Evolutionary conservation across 2,329 filamentous ascomycete genomes (phyloP), one percentile per base, ranked within the genome.

Genomic region (Tolypocladium tundrense): DNA sequence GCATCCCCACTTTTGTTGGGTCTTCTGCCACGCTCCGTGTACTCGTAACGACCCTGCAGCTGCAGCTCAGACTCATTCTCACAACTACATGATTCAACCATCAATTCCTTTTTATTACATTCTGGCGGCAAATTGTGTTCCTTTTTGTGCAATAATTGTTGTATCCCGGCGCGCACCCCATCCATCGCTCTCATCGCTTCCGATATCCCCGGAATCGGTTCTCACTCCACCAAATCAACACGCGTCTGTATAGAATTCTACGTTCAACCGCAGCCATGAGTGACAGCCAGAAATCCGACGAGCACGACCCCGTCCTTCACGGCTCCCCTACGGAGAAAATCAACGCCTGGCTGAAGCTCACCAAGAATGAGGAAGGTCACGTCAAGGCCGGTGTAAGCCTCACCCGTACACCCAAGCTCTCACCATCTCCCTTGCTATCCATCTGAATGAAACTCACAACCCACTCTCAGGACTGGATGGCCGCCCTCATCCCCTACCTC

Each of bases 401-500:
- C 1, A 31, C 40, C 19, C 16, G 9, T 8, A 16, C 39, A 14
- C 39, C 14, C 21, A 53, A 41, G 11, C 39, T 9, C 33, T 41
- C 37, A 19, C 53, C 50, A 9, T 33, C 31, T 8, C 31, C 45
- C 42, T 8, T 40, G 42, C 14, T 10, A 24, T 14, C 13, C 45
- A n/a, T 45, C 41, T 48, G 21, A 27, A 16, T 6, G 2, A 48
- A 52, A 52, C 48, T 52, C 48, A 52, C 48, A 37, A 14, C 19
- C 14, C 43, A 33, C 40, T 37, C 31, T 9, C 60, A 80, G 77
- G 72, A 76, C 67, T 83, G 77, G 75, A 75, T 76, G 64, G 60
- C 67, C 43, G 57, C 64, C 14, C 71, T 83, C 55, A 57, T 75
- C 42, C 77, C 75, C 4, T 63, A 74, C 58, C 62, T 82, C 35